Evolutionary conservation across 768 basidiomycete genomes (phyloP), one percentile per base, ranked within the genome.

Genomic region (Mycena polygramma): DNA sequence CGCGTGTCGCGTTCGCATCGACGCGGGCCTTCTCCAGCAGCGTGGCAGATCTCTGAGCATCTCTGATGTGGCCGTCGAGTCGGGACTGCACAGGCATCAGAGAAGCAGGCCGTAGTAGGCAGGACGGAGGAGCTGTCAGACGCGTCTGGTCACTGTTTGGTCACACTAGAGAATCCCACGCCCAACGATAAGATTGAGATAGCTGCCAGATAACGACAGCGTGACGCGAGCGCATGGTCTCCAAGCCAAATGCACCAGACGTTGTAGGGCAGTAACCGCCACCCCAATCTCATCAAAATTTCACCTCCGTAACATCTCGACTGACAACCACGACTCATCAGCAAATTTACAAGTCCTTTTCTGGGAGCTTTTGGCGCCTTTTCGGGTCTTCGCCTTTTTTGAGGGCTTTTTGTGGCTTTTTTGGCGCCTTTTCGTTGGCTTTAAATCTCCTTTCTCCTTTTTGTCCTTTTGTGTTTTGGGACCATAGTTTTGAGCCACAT

Each of bases 201-300:
- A 41, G 15, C 41, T 41, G 41, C 30, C 2, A 41, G n/a, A 13
- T 46, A n/a, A n/a, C 35, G 2, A 36, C 45, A 19, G 35, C 39
- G 45, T 48, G 64, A 66, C 39, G 7, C 65, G 49, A 26, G 13
- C 57, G 14, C 66, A 59, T 7, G 4, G 4, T 53, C 13, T 37
- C 36, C 37, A 7, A 20, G 2, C 49, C 17, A 57, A 58, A 20
- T 66, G 55, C 55, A 58, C 65, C 65, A 66, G 65, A 66, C 57
- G 66, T 67, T 67, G 14, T 59, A 67, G 66, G 64, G 55, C 64
- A 57, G 64, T 52, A 17, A n/a, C 37, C 41, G 41, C 19, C 57
- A 22, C 45, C 45, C 57, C 35, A 54, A 54, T 36, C 35, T 35
- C 53, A 54, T 54, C 26, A 54, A 54, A 54, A 54, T 22, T 51